phyloP scores from a whole-genome alignment of 2,329 filamentous ascomycete genomes.

The Diaporthe sp. region DNA sequence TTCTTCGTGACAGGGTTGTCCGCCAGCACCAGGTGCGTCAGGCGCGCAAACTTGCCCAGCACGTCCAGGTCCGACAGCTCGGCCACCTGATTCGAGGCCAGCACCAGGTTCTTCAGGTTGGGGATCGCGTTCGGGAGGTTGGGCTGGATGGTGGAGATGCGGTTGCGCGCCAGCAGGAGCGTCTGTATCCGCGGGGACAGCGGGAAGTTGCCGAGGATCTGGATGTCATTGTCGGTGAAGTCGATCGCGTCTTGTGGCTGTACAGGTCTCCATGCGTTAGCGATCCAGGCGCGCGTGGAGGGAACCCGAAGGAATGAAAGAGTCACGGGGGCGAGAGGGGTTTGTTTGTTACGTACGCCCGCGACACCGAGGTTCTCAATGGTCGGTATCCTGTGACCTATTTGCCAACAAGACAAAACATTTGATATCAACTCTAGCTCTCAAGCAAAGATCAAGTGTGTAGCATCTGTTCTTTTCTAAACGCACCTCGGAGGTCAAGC shows the following conservation, averaged over 20 bases:
- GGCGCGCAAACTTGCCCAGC: slow-evolving; percentile 74
- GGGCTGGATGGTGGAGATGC: slow-evolving; percentile 84
- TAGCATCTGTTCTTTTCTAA: slow-evolving; percentile 97
- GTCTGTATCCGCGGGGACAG: slow-evolving; percentile 89
- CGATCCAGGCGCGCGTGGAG: neutral
- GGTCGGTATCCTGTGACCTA: slow-evolving; percentile 97
- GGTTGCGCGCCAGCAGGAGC: slow-evolving; percentile 90
- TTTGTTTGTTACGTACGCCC: slow-evolving; percentile 72
- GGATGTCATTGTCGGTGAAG: slow-evolving; percentile 98
- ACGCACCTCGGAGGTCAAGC: slow-evolving; percentile 98
- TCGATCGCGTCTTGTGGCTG: slow-evolving; percentile 97
- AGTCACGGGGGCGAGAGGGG: neutral
- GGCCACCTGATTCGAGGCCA: slow-evolving; percentile 84
- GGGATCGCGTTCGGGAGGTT: slow-evolving; percentile 82
- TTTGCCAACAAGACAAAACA: slow-evolving; percentile 60
- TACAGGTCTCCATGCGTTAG: neutral
- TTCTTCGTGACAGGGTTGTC: slow-evolving; percentile 94
- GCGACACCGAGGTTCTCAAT: slow-evolving; percentile 99
- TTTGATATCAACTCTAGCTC: slow-evolving; percentile 88
- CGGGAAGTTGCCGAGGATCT: slow-evolving; percentile 90
- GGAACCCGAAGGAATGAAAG: too few relatives aligned
- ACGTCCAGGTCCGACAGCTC: slow-evolving; percentile 91
- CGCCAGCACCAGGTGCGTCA: slow-evolving; percentile 85
- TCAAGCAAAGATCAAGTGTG: slow-evolving; percentile 68
- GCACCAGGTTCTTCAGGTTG: slow-evolving; percentile 83